These are phyloP conservation scores for Elsinoe arachidis DNA, from an alignment of 2,329 filamentous ascomycete species.

Conservation along the genomic window DNA sequence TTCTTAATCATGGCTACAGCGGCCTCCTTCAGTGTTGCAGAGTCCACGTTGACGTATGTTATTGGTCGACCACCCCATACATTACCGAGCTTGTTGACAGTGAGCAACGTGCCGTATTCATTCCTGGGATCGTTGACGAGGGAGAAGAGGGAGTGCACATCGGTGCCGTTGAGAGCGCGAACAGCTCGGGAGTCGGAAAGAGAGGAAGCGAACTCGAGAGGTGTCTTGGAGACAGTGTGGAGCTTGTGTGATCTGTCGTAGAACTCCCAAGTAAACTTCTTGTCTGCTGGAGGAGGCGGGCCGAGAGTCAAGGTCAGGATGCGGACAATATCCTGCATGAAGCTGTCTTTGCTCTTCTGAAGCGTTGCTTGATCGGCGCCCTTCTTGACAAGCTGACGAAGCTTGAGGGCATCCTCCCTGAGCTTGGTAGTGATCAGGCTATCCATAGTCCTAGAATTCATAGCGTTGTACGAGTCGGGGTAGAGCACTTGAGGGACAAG, in stretches of 20 bases:
- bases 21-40: constrained; percentile 60
- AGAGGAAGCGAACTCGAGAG: constrained; percentile 62
- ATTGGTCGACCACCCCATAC: constrained; percentile 67
- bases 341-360: constrained; percentile 54
- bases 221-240: constrained; percentile 55
- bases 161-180: constrained; percentile 48
- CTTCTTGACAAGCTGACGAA: constrained; percentile 49
- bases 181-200: constrained; percentile 52
- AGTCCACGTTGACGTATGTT: constrained; percentile 76
- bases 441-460: constrained; percentile 62
- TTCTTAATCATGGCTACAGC: constrained; percentile 70
- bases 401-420: constrained; percentile 69
- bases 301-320: constrained; percentile 78
- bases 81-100: constrained; percentile 72
- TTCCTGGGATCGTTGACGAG: constrained; percentile 82
- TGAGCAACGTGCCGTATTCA: constrained; percentile 60
- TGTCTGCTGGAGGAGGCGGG: constrained; percentile 60
- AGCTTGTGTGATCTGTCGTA: constrained; percentile 59
- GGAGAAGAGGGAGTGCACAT: constrained; percentile 64
- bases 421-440: constrained; percentile 72
- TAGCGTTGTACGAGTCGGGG: constrained; percentile 72
- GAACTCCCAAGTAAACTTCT: constrained; percentile 73
- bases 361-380: constrained; percentile 33
- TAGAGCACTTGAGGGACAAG: constrained; percentile 71
- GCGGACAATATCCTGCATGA: constrained; percentile 71